Conservation (phyloP, 306 rosid species). For the Vicia villosa region DNA sequence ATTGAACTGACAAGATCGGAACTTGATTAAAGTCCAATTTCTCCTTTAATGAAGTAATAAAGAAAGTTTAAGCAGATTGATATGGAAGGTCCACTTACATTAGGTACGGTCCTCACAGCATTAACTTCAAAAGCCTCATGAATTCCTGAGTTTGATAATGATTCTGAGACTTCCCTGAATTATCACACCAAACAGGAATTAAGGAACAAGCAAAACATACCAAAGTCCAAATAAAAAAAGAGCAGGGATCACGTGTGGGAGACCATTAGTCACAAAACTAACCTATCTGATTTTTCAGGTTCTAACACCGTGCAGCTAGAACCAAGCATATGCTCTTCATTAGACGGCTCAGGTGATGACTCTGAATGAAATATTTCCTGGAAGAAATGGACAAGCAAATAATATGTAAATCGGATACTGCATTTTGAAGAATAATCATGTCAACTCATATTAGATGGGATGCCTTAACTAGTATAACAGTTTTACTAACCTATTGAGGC, state of each 20-base stretch:
- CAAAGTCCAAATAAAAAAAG: not conserved
- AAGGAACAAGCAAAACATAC: conserved; percentile 9
- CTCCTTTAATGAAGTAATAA: not conserved
- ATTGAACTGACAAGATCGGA: not conserved
- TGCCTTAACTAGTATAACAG: conserved; percentile 6
- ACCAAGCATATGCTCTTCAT: conserved; percentile 31
- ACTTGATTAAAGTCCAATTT: not conserved
- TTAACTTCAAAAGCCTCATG: conserved; percentile 49
- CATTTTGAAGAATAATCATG: conserved; percentile 8
- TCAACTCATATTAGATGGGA: conserved; percentile 26
- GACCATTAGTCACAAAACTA: conserved; percentile 35
- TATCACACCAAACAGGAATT: conserved; percentile 22
- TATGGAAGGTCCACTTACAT: conserved; percentile 37
- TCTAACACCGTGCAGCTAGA: conserved; percentile 20
- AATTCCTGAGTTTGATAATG: conserved; percentile 49
- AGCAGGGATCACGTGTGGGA: not conserved
- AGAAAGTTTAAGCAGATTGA: not conserved
- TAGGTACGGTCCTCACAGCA: conserved; percentile 30
- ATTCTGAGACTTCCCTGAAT: conserved; percentile 56
- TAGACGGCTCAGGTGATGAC: conserved; percentile 28
- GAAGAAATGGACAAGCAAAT: conserved; percentile 26
- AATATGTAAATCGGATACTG: not conserved
- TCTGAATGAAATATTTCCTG: conserved; percentile 43
- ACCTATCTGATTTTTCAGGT: conserved; percentile 62
- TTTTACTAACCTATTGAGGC: conserved; percentile 8